These are phyloP conservation scores for Orbilia brochopaga DNA, from an alignment of 2,329 filamentous ascomycete species.

Conservation along the genomic window DNA sequence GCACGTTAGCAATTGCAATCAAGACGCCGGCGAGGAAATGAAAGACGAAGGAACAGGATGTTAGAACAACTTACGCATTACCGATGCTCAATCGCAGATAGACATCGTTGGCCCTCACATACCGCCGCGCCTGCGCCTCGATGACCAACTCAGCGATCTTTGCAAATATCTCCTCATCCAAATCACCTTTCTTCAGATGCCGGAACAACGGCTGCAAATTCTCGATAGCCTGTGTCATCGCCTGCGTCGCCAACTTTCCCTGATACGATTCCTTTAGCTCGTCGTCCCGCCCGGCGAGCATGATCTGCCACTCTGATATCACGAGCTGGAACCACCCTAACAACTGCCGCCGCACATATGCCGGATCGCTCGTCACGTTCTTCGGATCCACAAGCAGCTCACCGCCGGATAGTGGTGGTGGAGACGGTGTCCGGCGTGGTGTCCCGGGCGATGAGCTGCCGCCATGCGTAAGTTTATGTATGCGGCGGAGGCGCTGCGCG, in stretches of 20 bases:
- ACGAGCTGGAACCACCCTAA: conserved; percentile 97
- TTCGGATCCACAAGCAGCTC: conserved; percentile 53
- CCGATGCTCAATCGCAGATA: conserved; percentile 92
- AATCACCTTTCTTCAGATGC: conserved; percentile 79
- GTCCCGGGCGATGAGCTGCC: conserved; percentile 15
- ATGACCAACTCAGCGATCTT: conserved; percentile 90
- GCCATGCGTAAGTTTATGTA: conserved; percentile 45
- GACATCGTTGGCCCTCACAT: conserved; percentile 95
- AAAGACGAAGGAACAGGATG: conserved; percentile 17
- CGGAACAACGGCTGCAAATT: conserved; percentile 90
- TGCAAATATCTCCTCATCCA: conserved; percentile 78
- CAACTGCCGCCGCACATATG: conserved; percentile 82
- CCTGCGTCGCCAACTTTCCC: conserved; percentile 79
- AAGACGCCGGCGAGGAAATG: not conserved
- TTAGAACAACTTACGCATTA: conserved; percentile 69
- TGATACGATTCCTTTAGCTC: conserved; percentile 73
- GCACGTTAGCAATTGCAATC: conserved; percentile 12
- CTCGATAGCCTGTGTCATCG: conserved; percentile 84
- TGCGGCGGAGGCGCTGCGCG: conserved; percentile 57
- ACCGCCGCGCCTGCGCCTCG: conserved; percentile 85
- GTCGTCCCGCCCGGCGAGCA: conserved; percentile 68
- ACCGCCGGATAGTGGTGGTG: conserved; percentile 65
- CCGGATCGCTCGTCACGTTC: conserved; percentile 67
- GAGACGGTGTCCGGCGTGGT: conserved; percentile 60
- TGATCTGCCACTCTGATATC: conserved; percentile 82